Percentiles rank a stretch among this genome's conserved stretches.
phyloP scores from a whole-genome alignment of 2,329 filamentous ascomycete species.

The Fusarium sp. region DNA sequence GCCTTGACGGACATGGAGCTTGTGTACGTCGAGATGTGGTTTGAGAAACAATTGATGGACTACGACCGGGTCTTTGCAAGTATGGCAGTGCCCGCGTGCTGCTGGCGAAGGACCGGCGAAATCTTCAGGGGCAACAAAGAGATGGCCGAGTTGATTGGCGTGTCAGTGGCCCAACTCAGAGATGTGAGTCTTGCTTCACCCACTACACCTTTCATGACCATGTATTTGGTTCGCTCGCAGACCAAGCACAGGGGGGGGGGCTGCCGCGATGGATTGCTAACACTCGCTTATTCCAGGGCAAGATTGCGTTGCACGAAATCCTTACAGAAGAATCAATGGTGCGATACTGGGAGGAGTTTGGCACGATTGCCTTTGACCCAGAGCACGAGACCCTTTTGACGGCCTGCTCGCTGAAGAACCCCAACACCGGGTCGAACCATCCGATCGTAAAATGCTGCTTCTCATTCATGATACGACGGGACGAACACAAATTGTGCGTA shows the following conservation, averaged over 20 bases:
- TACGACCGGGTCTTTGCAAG: constrained; percentile 98
- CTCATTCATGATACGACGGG: constrained; percentile 93
- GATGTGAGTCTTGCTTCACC: constrained; percentile 71
- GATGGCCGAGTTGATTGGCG: constrained; percentile 95
- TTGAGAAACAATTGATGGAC: constrained; percentile 94
- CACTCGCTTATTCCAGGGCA: constrained; percentile 69
- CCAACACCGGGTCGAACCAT: constrained; percentile 72
- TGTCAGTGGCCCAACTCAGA: constrained; percentile 87
- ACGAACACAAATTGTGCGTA: constrained; percentile 93
- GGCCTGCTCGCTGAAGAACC: constrained; percentile 89
- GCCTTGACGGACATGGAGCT: constrained; percentile 92
- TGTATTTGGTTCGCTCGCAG: constrained; percentile 10
- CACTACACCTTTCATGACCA: constrained; percentile 13
- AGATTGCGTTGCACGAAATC: constrained; percentile 94
- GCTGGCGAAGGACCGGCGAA: constrained; percentile 95
- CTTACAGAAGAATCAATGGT: constrained; percentile 94
- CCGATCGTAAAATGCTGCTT: constrained; percentile 92
- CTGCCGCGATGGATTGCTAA: constrained; percentile 23
- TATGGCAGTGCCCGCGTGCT: constrained; percentile 98
- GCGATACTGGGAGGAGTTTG: constrained; percentile 99
- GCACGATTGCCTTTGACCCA: constrained; percentile 94
- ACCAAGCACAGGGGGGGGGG: constrained; percentile 1
- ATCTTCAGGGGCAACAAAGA: constrained; percentile 98
- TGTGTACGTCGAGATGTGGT: constrained; percentile 98
- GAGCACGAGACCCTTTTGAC: constrained; percentile 95